Base-by-base conservation (phyloP, 1,284 basidiomycete genomes). In the Malassezia caprae region DNA sequence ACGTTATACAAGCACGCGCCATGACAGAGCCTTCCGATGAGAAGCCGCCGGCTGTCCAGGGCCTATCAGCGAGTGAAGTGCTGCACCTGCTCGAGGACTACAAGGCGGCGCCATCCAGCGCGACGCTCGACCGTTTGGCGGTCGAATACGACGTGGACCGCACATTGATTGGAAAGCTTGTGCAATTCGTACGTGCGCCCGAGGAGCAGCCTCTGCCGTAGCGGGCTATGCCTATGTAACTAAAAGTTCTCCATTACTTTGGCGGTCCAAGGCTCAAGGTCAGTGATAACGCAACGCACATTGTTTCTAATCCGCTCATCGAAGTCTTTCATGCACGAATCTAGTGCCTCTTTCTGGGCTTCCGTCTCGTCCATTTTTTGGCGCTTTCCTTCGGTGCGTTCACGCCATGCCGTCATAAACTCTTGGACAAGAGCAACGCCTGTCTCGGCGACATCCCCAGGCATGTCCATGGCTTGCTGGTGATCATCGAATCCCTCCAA, bases 401-500 rank as follows among this genome's bases (percentile, higher is more conserved):
- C 40, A 3, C 35, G 28, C 48, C 48, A 57, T 15, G 49, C 30
- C 3, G 15, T 19, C 28, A 57, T 34, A 26, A 57, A 59, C 26
- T 48, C 48, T 13, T 55, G 32, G 21, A 59, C 35, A 11, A 59
- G 53, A 4, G 49, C 52, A 15, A 47, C 34, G 19, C 53, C 54
- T 6, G 31, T 26, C 12, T 54, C 37, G 7, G 51, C 30, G 7
- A 19, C 37, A n/a, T 40, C 54, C n/a, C 13, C 32, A n/a, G 26
- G 21, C 15, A 28, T 23, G 21, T 40, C 32, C 24, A 27, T 26
- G 2, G 21, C 28, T 7, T 49, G 39, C 52, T 44, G 43, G 30
- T 37, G 47, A 23, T 55, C 58, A 21, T 84, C 84, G 75, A 91
- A 93, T 69, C 96, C 90, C 77, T 99, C 94, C 27, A 99, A 78